Evolutionary conservation across 495 filamentous ascomycete genomes (phyloP).

Genomic region (Aspergillus cristatus): DNA sequence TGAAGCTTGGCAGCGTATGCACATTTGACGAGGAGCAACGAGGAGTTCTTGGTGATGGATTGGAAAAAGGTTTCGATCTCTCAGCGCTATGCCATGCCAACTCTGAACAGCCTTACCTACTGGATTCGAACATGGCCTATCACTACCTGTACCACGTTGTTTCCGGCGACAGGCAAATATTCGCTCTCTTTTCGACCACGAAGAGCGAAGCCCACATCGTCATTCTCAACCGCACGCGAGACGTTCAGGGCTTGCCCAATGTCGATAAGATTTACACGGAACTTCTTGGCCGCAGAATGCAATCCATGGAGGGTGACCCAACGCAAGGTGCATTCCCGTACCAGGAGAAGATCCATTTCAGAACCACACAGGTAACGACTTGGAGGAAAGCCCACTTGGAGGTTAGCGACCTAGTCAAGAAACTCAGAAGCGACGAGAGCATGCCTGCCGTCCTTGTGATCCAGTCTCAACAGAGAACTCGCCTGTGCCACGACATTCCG

Average conservation of each 20-base stretch:
- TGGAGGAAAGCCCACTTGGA: constrained; percentile 81
- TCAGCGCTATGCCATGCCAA: constrained; percentile 57
- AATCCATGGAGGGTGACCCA: constrained; percentile 55
- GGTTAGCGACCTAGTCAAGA: constrained; percentile 74
- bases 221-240: constrained; percentile 68
- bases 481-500: constrained; percentile 77
- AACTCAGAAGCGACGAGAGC: constrained; percentile 74
- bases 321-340: constrained; percentile 80
- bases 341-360: constrained; percentile 80
- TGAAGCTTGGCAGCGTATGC: constrained; percentile 86
- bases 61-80: constrained; percentile 91
- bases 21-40: constrained; percentile 87
- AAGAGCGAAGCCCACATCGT: constrained; percentile 75
- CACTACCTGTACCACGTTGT: constrained; percentile 88
- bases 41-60: constrained; percentile 83
- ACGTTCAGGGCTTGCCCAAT: constrained; percentile 79
- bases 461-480: constrained; percentile 76
- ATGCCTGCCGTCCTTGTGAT: constrained; percentile 75
- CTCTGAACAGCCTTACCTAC: constrained; percentile 63
- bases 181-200: constrained; percentile 82
- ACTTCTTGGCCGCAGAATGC: constrained; percentile 50
- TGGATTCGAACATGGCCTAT: constrained; percentile 59
- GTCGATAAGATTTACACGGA: constrained; percentile 87
- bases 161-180: constrained; percentile 83
- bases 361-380: constrained; percentile 77